These are phyloP conservation scores for Suillus variegatus DNA, from an alignment of 768 basidiomycete species.

Conservation along the genomic window DNA sequence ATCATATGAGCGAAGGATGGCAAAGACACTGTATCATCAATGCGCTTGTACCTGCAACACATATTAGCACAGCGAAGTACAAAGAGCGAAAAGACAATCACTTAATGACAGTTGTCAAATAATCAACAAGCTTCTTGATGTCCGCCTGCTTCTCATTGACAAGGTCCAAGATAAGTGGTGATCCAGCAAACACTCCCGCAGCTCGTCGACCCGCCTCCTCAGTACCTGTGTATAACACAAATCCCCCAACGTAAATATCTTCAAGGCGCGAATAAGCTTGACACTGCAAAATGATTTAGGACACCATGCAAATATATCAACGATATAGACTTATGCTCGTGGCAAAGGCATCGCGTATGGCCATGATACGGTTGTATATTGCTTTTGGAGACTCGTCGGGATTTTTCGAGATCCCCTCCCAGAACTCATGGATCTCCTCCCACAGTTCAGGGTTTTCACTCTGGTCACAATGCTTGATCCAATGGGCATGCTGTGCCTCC, in stretches of 20 bases:
- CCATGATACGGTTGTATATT: background rate
- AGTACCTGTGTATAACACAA: background rate
- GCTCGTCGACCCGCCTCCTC: background rate
- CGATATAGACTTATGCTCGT: background rate
- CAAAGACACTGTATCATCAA: too few species aligned
- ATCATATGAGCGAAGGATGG: too few species aligned
- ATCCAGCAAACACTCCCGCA: background rate
- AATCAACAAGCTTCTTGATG: background rate
- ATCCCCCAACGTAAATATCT: background rate
- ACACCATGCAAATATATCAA: background rate
- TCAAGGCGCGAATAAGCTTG: background rate
- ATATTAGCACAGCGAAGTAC: too few species aligned
- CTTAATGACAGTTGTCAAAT: background rate
- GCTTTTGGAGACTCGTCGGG: background rate
- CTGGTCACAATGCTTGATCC: background rate
- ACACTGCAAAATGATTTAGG: background rate
- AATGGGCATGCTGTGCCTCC: background rate
- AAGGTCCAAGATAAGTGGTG: background rate
- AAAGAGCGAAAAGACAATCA: background rate
- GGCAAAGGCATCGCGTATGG: background rate
- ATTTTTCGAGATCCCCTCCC: background rate
- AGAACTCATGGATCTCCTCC: background rate
- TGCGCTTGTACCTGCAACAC: too few species aligned
- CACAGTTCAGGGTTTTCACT: background rate
- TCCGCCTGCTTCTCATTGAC: background rate